Base-by-base conservation (phyloP, 345 rosid genomes). In the Crucihimalaya himalaica region DNA sequence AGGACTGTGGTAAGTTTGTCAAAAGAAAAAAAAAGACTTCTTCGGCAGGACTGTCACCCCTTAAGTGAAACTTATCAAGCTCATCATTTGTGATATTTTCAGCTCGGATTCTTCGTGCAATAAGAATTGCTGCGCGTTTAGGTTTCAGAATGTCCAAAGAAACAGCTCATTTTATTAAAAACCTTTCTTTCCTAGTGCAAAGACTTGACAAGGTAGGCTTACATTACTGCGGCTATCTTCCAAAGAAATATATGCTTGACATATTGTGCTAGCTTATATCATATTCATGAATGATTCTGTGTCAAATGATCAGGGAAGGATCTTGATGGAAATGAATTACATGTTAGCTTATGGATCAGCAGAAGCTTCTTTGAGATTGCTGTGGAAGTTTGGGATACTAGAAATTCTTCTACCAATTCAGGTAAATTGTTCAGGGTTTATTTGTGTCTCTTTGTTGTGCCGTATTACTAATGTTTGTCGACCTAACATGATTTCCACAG, bases 281-380 rank as follows among this genome's bases (percentile, higher is more conserved):
- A 3, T 19, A 21, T 47, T 77, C 16, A 42, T 51, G 18, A 10
- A 16, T 34, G 29, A 43, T 60, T 63, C 25, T 60, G 43, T 65
- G 21, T 21, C 57, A 29, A 74, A 71, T 52, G 76, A 74, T 68
- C 74, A 96, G 98, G 82, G 87, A 69, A 90, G 98, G 79, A 84
- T 92, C 78, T 73, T 89, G 78, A 86, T 90, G 96, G 99, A 96
- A 87, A 81, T 92, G 92, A 96, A 96, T 79, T 92, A 92, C 81
- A 90, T 96, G 99, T 79, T 96, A 45, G 93, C 99, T 15, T 90
- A 89, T 82, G 99, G 99, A 58, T 90, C 97, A 53, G 96, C 94
- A 27, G 97, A 92, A 87, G 89, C 98, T 69, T 92, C 99, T 73
- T 78, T 96, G 66, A 87, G 98, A 74, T 78, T 86, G 71, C 68